A percentile compares a stretch with the other conserved stretches of the same genome.
phyloP scores from a whole-genome alignment of 495 filamentous ascomycete species.

The Annulohypoxylon moriforme region DNA sequence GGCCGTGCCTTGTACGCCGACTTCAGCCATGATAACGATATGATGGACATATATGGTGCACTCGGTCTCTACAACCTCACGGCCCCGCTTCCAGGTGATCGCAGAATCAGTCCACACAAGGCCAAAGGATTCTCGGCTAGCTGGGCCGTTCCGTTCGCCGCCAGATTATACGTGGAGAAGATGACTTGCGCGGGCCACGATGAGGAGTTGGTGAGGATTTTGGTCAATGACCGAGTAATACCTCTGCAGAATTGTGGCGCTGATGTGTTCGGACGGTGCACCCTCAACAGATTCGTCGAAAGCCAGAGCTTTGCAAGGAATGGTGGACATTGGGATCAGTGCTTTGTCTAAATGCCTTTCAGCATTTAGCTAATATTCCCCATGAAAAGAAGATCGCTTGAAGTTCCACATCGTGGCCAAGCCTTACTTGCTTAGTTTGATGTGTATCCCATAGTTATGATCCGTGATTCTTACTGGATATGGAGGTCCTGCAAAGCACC shows the following conservation, averaged over 20 bases:
- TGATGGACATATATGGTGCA: conserved; percentile 77
- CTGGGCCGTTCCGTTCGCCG: conserved; percentile 84
- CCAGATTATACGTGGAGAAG: conserved; percentile 84
- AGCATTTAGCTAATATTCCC: conserved; percentile 4
- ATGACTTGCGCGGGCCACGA: conserved; percentile 69
- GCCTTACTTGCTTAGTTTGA: conserved; percentile 22
- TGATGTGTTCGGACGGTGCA: conserved; percentile 76
- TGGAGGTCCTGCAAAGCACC: background rate
- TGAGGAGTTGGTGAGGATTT: conserved; percentile 74
- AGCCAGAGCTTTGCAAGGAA: conserved; percentile 75
- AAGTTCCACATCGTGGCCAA: conserved; percentile 18
- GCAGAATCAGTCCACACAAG: conserved; percentile 54
- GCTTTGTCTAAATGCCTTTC: conserved; percentile 61
- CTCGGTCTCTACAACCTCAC: conserved; percentile 78
- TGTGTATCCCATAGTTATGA: conserved; percentile 13
- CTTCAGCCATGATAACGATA: conserved; percentile 89
- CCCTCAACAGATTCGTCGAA: conserved; percentile 70
- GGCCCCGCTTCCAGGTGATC: conserved; percentile 57
- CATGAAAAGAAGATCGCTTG: conserved; percentile 18
- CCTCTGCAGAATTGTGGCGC: conserved; percentile 73
- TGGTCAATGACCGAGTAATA: conserved; percentile 85
- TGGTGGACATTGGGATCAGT: conserved; percentile 77
- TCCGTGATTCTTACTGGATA: conserved; percentile 15
- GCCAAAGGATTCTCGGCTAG: conserved; percentile 69
- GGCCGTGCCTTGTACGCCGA: conserved; percentile 76